Evolutionary conservation across 2,329 filamentous ascomycete species (phyloP).

Genomic region (Albophoma yamanashiensis): DNA sequence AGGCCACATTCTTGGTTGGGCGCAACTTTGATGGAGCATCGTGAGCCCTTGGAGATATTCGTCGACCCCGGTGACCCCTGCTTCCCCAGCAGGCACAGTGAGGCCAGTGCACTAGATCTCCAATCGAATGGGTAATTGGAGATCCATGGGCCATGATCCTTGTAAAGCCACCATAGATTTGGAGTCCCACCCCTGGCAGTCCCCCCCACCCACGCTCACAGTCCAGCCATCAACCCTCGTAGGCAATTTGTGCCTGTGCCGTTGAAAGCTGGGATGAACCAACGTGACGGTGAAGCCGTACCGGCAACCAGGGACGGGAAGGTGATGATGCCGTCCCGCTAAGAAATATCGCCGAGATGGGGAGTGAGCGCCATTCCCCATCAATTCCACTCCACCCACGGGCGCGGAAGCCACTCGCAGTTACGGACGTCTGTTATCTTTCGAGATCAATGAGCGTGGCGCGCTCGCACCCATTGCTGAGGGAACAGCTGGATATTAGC

Average conservation of each 20-base stretch:
- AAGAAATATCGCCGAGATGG: not conserved
- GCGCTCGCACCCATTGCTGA: not conserved
- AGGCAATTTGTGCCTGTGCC: not conserved
- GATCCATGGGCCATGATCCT: conserved; percentile 17
- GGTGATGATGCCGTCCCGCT: not conserved
- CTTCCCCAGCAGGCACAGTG: not conserved
- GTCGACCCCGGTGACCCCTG: not conserved
- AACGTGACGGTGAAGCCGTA: not conserved
- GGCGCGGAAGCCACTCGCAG: not conserved
- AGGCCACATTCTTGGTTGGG: not conserved
- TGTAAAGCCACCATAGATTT: conserved; percentile 1
- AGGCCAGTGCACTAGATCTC: conserved; percentile 9
- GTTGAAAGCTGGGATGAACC: not conserved
- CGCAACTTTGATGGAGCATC: not conserved
- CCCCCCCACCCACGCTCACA: not conserved
- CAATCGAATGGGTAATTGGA: conserved; percentile 13
- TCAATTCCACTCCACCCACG: not conserved
- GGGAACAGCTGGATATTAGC: not conserved
- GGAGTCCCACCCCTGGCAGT: not conserved
- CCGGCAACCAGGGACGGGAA: not conserved
- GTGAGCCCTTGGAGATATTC: not conserved
- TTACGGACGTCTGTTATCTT: not conserved
- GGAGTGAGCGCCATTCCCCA: not conserved
- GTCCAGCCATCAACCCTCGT: not conserved
- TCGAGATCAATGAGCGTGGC: not conserved